Percentiles rank a stretch among this genome's conserved stretches.
These are phyloP conservation scores for Hsuehochloa calcarea DNA, from an alignment of 176 grass and related monocot genomes.

Conservation along the genomic window DNA sequence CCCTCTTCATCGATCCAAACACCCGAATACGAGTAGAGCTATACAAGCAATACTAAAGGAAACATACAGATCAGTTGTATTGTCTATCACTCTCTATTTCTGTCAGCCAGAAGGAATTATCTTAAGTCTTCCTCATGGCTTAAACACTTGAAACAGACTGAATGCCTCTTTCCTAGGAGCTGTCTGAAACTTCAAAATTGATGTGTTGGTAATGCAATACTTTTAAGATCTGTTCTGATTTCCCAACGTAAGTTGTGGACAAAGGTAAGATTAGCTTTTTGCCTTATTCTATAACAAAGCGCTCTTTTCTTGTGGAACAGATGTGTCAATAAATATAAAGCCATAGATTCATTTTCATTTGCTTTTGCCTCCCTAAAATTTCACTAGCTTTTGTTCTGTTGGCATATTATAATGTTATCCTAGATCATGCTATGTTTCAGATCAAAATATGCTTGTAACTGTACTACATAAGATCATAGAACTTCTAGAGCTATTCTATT, in stretches of 20 bases:
- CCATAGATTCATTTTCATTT: conserved; percentile 35
- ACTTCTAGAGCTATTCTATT: background rate
- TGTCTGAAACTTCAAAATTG: conserved; percentile 25
- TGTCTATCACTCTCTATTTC: too few species aligned
- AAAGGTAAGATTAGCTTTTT: conserved; percentile 21
- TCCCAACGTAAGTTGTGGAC: conserved; percentile 17
- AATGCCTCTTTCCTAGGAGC: conserved; percentile 7
- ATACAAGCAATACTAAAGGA: too few species aligned
- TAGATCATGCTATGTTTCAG: conserved; percentile 21
- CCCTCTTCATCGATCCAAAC: too few species aligned
- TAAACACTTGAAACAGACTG: conserved; percentile 11
- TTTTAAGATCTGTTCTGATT: conserved; percentile 47
- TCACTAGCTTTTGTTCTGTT: conserved; percentile 14
- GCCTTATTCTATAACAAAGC: conserved; percentile 1
- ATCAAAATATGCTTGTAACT: background rate
- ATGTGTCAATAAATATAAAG: conserved; percentile 31
- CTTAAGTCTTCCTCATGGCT: conserved; percentile 32
- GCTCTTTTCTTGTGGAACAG: background rate
- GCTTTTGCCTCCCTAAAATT: conserved; percentile 8
- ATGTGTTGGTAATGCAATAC: conserved; percentile 7
- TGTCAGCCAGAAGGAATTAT: conserved; percentile 12
- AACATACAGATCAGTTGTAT: too few species aligned
- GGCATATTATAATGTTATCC: conserved; percentile 31
- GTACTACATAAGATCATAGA: background rate
- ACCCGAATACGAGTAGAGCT: too few species aligned